Conservation (phyloP, 371 early-diverging fungal genomes). For the Phascolomyces articulosus region DNA sequence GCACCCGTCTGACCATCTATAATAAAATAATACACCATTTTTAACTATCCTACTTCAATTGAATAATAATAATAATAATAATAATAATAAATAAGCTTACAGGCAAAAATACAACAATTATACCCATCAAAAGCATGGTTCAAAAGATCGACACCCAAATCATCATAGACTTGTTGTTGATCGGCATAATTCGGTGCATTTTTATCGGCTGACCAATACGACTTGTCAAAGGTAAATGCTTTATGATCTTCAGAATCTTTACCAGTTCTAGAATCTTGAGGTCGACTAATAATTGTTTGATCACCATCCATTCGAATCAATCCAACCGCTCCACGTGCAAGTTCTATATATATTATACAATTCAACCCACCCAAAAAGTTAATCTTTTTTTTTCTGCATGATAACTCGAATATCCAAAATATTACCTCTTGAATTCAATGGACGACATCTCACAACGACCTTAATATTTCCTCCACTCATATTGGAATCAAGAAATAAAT, state of each 20-base stretch:
- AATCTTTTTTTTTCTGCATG: background rate
- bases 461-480: conserved; percentile 65
- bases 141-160: conserved; percentile 77
- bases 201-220: conserved; percentile 82
- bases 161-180: conserved; percentile 77
- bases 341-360: conserved; percentile 45
- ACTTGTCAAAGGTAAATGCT: conserved; percentile 84
- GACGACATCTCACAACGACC: conserved; percentile 79
- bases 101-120: conserved; percentile 89
- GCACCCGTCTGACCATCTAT: conserved; percentile 88
- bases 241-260: conserved; percentile 54
- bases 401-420: no score
- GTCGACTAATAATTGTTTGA: conserved; percentile 69
- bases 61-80: no score
- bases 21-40: background rate
- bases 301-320: conserved; percentile 74
- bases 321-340: conserved; percentile 62
- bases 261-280: conserved; percentile 40
- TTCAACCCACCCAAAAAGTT: no score
- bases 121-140: conserved; percentile 90
- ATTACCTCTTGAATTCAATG: conserved; percentile 74
- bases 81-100: no score
- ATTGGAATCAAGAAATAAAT: background rate
- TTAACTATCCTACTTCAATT: no score
- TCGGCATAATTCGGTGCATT: conserved; percentile 70